phyloP scores from a whole-genome alignment of 495 filamentous ascomycete species.

The Platismatia glauca region DNA sequence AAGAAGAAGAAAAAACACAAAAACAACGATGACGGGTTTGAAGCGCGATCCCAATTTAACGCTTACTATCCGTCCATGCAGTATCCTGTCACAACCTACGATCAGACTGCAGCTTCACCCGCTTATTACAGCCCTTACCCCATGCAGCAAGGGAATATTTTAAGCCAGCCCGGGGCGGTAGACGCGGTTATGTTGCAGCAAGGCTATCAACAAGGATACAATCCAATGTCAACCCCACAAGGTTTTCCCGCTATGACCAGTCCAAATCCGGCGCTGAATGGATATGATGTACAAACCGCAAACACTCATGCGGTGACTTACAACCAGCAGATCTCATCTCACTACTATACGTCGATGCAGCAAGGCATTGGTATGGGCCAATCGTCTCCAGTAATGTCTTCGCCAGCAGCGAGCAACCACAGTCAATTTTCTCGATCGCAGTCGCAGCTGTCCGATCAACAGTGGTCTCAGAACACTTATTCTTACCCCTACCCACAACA shows the following conservation, averaged over 20 bases:
- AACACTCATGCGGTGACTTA: constrained; percentile 14
- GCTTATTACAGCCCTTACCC: constrained; percentile 38
- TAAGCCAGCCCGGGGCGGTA: constrained; percentile 22
- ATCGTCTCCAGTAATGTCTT: constrained; percentile 34
- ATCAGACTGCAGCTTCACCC: constrained; percentile 37
- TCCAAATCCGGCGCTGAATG: constrained; percentile 17
- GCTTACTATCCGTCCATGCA: constrained; percentile 54
- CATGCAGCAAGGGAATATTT: constrained; percentile 30
- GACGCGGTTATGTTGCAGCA: constrained; percentile 27
- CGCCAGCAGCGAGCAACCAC: constrained; percentile 38
- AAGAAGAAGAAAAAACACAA: constrained; percentile 73
- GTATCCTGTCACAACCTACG: constrained; percentile 39
- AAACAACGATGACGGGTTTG: constrained; percentile 77
- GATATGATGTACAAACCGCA: constrained; percentile 28
- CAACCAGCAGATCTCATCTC: constrained; percentile 24
- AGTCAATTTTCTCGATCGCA: constrained; percentile 20
- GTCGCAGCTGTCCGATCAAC: constrained; percentile 20
- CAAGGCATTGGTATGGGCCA: constrained; percentile 29
- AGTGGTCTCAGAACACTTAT: constrained; percentile 21
- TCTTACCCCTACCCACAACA: constrained; percentile 20
- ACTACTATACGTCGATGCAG: constrained; percentile 25
- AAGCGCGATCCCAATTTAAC: constrained; percentile 74
- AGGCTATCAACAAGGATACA: constrained; percentile 21
- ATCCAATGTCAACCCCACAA: constrained; percentile 24
- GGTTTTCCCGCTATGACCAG: constrained; percentile 20